These are phyloP conservation scores for Lippia alba DNA, from an alignment of 305 asterid genomes.

Conservation along the genomic window DNA sequence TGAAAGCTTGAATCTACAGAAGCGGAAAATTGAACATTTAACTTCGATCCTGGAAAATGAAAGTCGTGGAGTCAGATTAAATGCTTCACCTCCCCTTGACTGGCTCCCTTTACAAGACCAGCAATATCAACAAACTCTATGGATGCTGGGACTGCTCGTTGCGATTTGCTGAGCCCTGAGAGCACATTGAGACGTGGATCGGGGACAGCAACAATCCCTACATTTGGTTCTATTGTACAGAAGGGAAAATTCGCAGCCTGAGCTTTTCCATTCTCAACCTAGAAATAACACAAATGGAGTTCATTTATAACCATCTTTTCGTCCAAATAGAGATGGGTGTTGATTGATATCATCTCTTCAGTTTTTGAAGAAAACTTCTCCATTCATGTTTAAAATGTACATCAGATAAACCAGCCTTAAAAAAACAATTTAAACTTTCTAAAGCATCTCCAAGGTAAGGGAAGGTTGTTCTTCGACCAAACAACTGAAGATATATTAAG, in stretches of 20 bases:
- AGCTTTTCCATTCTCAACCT: conserved; percentile 98
- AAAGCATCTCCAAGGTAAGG: background rate
- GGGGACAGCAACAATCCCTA: conserved; percentile 94
- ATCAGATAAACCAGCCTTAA: background rate
- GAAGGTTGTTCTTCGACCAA: conserved; percentile 1
- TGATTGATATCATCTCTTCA: conserved; percentile 15
- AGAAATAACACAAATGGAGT: conserved; percentile 35
- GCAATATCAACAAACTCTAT: conserved; percentile 98
- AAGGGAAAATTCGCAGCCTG: conserved; percentile 97
- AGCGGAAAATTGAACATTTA: conserved; percentile 4
- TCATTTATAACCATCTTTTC: conserved; percentile 16
- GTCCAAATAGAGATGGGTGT: conserved; percentile 10
- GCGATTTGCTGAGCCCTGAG: conserved; percentile 85
- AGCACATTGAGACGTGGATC: conserved; percentile 87
- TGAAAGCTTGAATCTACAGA: conserved; percentile 20
- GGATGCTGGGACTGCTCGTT: conserved; percentile 85
- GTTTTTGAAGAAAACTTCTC: background rate
- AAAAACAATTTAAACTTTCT: background rate
- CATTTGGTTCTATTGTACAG: conserved; percentile 96
- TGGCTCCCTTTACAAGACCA: conserved; percentile 98
- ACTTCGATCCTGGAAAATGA: conserved; percentile 17
- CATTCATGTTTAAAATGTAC: background rate
- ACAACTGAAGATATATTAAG: conserved; percentile 11
- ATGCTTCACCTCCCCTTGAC: conserved; percentile 91
- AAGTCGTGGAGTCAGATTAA: conserved; percentile 27